Percentiles rank a stretch among this genome's conserved stretches.
These are phyloP conservation scores for Nannochloris sp. DNA, from an alignment of 139 green algal genomes.

Conservation along the genomic window DNA sequence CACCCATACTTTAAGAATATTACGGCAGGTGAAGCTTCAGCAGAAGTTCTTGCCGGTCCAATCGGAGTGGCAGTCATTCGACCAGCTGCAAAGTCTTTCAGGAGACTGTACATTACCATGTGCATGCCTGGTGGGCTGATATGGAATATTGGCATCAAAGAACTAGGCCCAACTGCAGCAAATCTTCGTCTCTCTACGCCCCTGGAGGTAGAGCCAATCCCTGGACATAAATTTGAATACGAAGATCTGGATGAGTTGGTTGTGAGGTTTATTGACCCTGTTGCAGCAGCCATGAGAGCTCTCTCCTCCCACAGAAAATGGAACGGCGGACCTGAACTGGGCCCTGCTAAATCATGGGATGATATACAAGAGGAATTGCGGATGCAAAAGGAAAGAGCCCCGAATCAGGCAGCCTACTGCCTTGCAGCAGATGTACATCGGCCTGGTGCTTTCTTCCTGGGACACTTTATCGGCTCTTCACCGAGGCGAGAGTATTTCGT, in stretches of 20 bases:
- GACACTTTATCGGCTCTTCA: slow-evolving; percentile 9
- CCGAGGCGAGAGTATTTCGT: slow-evolving; percentile 40
- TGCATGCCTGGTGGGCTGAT: slow-evolving; percentile 16
- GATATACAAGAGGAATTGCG: not conserved
- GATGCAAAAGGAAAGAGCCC: not conserved
- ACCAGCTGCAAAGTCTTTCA: slow-evolving; percentile 32
- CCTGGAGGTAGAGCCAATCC: slow-evolving; percentile 36
- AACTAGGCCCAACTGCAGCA: slow-evolving; percentile 40
- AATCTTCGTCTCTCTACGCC: slow-evolving; percentile 42
- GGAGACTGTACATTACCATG: slow-evolving; percentile 18
- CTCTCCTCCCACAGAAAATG: slow-evolving; percentile 49
- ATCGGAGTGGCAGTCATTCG: slow-evolving; percentile 30
- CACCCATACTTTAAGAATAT: slow-evolving; percentile 67
- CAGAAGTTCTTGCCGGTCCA: slow-evolving; percentile 7
- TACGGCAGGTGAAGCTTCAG: slow-evolving; percentile 31
- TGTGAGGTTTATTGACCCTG: slow-evolving; percentile 49
- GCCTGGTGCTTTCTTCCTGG: slow-evolving; percentile 34
- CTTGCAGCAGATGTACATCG: slow-evolving; percentile 17
- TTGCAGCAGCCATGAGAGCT: slow-evolving; percentile 21
- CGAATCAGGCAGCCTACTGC: slow-evolving; percentile 19
- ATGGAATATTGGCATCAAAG: slow-evolving; percentile 43
- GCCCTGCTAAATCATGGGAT: slow-evolving; percentile 5
- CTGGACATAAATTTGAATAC: slow-evolving; percentile 33
- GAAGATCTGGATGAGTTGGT: slow-evolving; percentile 75
- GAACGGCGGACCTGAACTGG: slow-evolving; percentile 3